A percentile compares a stretch with the other conserved stretches of the same genome.
These are phyloP conservation scores for Amanita polypyramis DNA, from an alignment of 768 basidiomycete species.

Conservation along the genomic window DNA sequence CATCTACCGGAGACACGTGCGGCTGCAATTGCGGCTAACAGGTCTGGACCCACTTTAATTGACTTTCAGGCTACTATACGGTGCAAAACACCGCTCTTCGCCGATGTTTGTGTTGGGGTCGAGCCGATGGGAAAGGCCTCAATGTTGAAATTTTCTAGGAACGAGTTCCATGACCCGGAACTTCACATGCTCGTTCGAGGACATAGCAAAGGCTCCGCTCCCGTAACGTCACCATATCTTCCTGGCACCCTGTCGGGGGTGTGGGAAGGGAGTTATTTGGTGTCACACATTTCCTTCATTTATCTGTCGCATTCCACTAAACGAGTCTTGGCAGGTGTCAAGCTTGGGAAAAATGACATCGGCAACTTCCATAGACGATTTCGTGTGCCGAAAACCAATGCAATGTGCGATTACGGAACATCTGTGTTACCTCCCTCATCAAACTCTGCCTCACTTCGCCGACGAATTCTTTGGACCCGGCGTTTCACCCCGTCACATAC, in stretches of 20 bases:
- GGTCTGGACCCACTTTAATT: constrained; percentile 42
- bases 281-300: constrained; percentile 14
- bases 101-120: constrained; percentile 23
- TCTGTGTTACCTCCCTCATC: constrained; percentile 28
- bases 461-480: constrained; percentile 10
- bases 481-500: constrained; percentile 7
- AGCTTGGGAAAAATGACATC: background rate
- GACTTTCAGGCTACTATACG: constrained; percentile 34
- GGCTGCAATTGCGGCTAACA: constrained; percentile 31
- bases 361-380: constrained; percentile 14
- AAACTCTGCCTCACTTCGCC: constrained; percentile 18
- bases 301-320: background rate
- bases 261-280: constrained; percentile 57
- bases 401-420: constrained; percentile 39
- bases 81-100: constrained; percentile 38
- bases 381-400: constrained; percentile 36
- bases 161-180: constrained; percentile 10
- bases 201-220: background rate
- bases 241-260: constrained; percentile 41
- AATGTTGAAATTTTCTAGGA: background rate
- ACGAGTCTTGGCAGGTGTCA: constrained; percentile 5
- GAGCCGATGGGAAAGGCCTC: background rate
- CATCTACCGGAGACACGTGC: constrained; percentile 42
- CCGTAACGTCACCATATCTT: constrained; percentile 18
- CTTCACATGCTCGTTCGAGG: constrained; percentile 11